These are phyloP conservation scores for Aureobasidium pullulans DNA, from an alignment of 2,329 filamentous ascomycete species.

Conservation along the genomic window DNA sequence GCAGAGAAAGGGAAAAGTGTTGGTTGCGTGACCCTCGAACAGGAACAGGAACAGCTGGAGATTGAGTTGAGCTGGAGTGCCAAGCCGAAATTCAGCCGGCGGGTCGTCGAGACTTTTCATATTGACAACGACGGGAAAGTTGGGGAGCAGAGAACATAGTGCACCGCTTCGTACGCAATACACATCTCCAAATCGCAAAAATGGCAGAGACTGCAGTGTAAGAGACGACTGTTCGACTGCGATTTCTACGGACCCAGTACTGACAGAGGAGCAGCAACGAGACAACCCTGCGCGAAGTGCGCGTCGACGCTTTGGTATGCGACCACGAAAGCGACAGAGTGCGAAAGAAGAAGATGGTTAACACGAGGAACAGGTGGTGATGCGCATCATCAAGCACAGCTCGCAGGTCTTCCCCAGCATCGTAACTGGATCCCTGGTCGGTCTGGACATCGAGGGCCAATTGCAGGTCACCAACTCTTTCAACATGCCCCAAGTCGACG, in stretches of 20 bases:
- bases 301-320: constrained; percentile 18
- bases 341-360: neutral
- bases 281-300: constrained; percentile 18
- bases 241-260: neutral
- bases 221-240: neutral
- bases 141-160: neutral
- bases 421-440: constrained; percentile 83
- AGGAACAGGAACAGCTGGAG: too few relatives aligned
- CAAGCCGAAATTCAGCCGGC: neutral
- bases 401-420: constrained; percentile 79
- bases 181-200: constrained; percentile 30
- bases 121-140: constrained; percentile 2
- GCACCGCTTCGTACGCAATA: constrained; percentile 7
- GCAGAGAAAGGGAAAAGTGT: too few relatives aligned
- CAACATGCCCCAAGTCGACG: constrained; percentile 72
- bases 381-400: constrained; percentile 98
- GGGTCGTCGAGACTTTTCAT: neutral
- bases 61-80: neutral
- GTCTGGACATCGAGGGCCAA: constrained; percentile 76
- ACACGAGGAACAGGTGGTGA: constrained; percentile 55
- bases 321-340: neutral
- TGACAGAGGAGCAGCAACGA: constrained; percentile 14
- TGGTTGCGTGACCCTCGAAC: too few relatives aligned
- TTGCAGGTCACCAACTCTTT: constrained; percentile 94
- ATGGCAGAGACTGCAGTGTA: constrained; percentile 17